Evolutionary conservation across 2,329 filamentous ascomycete genomes (phyloP).

Genomic region (Pseudocercospora pini-densiflorae): DNA sequence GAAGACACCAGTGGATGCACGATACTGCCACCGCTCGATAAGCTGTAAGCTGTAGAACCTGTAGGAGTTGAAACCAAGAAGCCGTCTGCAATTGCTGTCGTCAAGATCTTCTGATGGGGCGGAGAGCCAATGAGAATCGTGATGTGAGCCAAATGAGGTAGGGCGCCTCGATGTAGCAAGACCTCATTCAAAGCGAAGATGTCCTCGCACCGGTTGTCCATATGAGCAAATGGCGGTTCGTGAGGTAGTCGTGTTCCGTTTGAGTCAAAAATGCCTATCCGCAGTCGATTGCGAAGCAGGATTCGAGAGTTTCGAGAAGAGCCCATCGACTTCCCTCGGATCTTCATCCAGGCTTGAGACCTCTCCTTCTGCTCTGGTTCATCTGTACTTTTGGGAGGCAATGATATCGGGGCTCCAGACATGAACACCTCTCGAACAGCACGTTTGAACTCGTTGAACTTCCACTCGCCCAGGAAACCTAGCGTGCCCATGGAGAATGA

Average conservation of each 20-base stretch:
- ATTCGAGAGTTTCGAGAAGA: constrained; percentile 75
- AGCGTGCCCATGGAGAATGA: constrained; percentile 97
- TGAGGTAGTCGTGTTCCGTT: constrained; percentile 59
- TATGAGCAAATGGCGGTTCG: constrained; percentile 39
- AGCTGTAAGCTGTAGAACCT: constrained; percentile 90
- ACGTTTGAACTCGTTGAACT: constrained; percentile 88
- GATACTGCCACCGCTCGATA: constrained; percentile 91
- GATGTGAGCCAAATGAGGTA: constrained; percentile 89
- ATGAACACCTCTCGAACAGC: constrained; percentile 94
- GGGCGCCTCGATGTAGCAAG: constrained; percentile 85
- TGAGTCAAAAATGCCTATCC: constrained; percentile 80
- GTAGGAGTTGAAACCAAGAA: constrained; percentile 95
- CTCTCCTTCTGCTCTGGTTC: constrained; percentile 28
- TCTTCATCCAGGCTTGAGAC: constrained; percentile 66
- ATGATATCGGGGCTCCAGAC: constrained; percentile 60
- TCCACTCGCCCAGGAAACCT: constrained; percentile 96
- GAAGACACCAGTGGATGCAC: constrained; percentile 91
- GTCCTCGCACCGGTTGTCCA: constrained; percentile 44
- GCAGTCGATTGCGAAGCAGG: constrained; percentile 82
- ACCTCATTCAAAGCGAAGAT: constrained; percentile 90
- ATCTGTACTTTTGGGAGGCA: constrained; percentile 28
- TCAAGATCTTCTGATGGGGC: constrained; percentile 73
- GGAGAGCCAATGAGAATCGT: constrained; percentile 78
- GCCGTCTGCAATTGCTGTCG: constrained; percentile 91
- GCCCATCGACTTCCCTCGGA: constrained; percentile 82